Evolutionary conservation across 352 stramenopile genomes (phyloP), one percentile per base, ranked within the genome.

Genomic region (Globisporangium okanoganense): DNA sequence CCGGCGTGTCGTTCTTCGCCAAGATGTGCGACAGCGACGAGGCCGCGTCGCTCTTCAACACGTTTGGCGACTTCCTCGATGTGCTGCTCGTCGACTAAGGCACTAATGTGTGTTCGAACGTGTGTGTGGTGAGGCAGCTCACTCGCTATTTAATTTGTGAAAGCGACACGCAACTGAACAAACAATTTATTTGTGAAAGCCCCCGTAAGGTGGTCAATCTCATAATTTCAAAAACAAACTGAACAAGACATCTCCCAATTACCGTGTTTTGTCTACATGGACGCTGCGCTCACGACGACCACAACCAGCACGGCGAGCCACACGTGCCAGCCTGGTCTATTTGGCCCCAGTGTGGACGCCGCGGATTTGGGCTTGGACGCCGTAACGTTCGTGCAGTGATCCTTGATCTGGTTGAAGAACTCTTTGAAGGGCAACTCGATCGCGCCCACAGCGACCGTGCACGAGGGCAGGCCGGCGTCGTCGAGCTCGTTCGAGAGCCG

Each of bases 31-130:
- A 88, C 47, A 90, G 76, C 40, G 58, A 89, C 38, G 76, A 87
- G 53, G 71, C 79, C 16, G 65, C 76, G 43, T 79, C 76, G 44
- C 66, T 92, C 25, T 81, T 92, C 44, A 88, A 89, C 64, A 76
- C 78, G 3, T 85, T 92, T 36, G 79, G 78, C 25, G 71, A 90
- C 61, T 86, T 92, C 48, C 45, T 92, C 24, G 82, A 92, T 33
- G 72, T 52, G 24, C 47, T 86, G 18, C 62, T 91, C 18, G 70
- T 89, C 31, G 70, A 58, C 58, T 63, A 13, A 87, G 20, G 36
- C 13, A 14, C 35, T n/a, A n/a, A n/a, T n/a, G n/a, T 41, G 10
- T 18, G 35, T 13, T n/a, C 3, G 31, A 6, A 12, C 31, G 3
- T 5, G 31, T 36, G n/a, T n/a, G 13, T 43, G 12, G 4, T 14